phyloP scores from a whole-genome alignment of 2,329 filamentous ascomycete species.

The Paecilomyces fulvus region DNA sequence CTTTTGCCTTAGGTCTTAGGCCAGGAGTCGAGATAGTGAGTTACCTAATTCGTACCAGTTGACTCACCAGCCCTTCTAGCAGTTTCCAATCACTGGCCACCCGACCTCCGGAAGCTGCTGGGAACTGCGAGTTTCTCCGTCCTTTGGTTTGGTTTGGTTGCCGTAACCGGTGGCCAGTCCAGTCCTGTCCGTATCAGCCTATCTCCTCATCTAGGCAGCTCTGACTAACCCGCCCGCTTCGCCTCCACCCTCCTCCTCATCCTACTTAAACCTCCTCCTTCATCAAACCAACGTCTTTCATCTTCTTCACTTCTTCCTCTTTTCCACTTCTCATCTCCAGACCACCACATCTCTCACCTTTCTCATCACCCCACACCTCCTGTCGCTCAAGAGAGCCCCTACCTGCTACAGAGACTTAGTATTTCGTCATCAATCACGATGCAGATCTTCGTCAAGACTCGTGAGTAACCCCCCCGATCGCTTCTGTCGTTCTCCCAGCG shows the following conservation, averaged over 20 bases:
- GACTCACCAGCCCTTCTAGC: conserved; percentile 8
- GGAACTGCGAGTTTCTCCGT: conserved; percentile 2
- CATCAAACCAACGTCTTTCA: conserved; percentile 15
- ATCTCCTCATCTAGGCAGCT: neutral
- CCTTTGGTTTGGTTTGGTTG: conserved; percentile 5
- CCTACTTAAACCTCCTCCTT: conserved; percentile 24
- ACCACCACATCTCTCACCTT: conserved; percentile 3
- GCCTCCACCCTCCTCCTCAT: conserved; percentile 13
- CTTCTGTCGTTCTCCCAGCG: conserved; percentile 5
- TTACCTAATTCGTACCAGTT: neutral
- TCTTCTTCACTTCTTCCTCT: conserved; percentile 7
- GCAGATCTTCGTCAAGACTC: conserved; percentile 98
- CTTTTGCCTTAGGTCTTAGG: neutral
- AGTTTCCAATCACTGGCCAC: conserved; percentile 7
- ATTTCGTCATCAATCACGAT: conserved; percentile 44
- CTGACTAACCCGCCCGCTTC: conserved; percentile 19
- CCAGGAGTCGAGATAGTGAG: neutral
- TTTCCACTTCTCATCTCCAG: conserved; percentile 6
- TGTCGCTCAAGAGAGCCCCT: conserved; percentile 3
- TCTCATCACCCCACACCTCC: conserved; percentile 5
- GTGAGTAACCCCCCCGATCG: conserved; percentile 48
- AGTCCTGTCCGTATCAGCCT: conserved; percentile 3
- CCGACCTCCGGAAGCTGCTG: neutral
- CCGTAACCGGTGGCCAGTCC: conserved; percentile 20
- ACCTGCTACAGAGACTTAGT: neutral